Evolutionary conservation across 805 yeast genomes (phyloP).

Genomic region (Candida yuanshanica): DNA sequence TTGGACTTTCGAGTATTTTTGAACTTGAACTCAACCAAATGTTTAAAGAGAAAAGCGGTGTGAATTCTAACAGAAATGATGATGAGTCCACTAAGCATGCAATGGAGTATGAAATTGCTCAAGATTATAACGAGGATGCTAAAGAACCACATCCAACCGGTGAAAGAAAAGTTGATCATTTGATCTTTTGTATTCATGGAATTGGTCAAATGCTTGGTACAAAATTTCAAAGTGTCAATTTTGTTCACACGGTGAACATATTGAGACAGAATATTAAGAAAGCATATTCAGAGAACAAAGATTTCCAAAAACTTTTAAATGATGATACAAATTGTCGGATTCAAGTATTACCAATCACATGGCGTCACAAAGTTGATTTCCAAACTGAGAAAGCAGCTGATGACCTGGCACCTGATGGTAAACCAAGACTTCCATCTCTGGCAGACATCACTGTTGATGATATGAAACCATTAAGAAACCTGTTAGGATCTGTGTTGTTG

Average conservation of each 20-base stretch:
- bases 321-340: constrained; percentile 49
- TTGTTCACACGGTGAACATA: constrained; percentile 75
- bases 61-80: constrained; percentile 9
- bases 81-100: constrained; percentile 33
- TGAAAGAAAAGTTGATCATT: constrained; percentile 50
- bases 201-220: constrained; percentile 86
- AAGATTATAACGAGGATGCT: constrained; percentile 40
- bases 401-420: constrained; percentile 32
- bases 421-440: constrained; percentile 51
- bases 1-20: constrained; percentile 12
- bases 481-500: constrained; percentile 81
- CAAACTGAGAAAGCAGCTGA: constrained; percentile 39
- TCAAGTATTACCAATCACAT: constrained; percentile 85
- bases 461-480: constrained; percentile 65
- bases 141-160: constrained; percentile 35
- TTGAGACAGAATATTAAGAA: constrained; percentile 50
- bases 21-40: constrained; percentile 18
- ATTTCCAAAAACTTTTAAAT: constrained; percentile 31
- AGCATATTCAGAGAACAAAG: constrained; percentile 37
- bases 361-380: constrained; percentile 79
- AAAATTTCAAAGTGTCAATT: constrained; percentile 74
- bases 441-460: constrained; percentile 73
- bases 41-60: constrained; percentile 17
- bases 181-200: constrained; percentile 90
- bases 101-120: constrained; percentile 47